Evolutionary conservation across 208 protist species (phyloP).

Genomic region (Leishmania turanica): DNA sequence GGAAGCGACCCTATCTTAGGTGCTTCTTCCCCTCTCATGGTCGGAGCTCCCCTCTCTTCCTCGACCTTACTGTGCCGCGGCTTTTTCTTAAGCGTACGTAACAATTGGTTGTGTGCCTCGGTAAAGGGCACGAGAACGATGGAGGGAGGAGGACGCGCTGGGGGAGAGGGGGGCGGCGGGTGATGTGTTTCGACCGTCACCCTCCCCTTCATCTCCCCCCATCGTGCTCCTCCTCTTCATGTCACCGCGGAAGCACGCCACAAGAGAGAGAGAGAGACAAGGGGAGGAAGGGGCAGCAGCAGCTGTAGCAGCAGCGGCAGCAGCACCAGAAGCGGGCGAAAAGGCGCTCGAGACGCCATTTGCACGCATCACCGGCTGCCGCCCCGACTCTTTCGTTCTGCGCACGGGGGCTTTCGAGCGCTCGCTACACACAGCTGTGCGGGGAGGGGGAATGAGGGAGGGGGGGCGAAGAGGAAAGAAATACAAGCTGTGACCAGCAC

Average conservation of each 20-base stretch:
- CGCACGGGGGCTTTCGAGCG: not conserved
- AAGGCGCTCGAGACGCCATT: not conserved
- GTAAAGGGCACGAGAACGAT: not conserved
- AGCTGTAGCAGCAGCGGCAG: too few species aligned
- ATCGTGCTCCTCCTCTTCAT: not conserved
- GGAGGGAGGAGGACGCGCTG: not conserved
- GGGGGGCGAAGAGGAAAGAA: not conserved
- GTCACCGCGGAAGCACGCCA: not conserved
- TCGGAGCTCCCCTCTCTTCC: not conserved
- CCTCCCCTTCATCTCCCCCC: not conserved
- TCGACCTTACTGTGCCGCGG: not conserved
- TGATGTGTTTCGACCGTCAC: not conserved
- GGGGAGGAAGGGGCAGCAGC: too few species aligned
- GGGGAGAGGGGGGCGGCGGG: not conserved
- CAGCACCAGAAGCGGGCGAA: not conserved
- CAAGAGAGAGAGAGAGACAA: not conserved
- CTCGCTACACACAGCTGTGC: not conserved
- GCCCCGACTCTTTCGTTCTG: not conserved
- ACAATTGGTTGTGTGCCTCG: not conserved
- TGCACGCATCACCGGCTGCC: not conserved
- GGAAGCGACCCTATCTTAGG: not conserved
- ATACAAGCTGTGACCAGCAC: not conserved
- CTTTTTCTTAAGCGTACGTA: conserved; percentile 1
- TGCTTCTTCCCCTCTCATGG: not conserved
- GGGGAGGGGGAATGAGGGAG: not conserved